Base-by-base conservation (phyloP, 495 filamentous ascomycete genomes). In the Podospora sp. region DNA sequence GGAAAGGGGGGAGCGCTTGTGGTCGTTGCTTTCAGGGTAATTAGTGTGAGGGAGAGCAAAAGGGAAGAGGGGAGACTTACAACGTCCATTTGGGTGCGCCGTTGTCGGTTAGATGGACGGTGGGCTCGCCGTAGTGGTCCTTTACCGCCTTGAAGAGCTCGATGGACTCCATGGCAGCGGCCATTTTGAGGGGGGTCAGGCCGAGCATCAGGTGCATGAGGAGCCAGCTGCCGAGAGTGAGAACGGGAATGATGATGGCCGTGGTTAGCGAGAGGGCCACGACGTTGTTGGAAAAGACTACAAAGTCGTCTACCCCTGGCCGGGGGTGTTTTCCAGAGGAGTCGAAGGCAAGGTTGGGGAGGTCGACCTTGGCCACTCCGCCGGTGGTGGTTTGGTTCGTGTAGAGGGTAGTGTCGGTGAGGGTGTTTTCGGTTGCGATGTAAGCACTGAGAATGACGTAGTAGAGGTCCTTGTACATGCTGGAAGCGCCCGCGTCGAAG, bases 361-460 rank as follows among this genome's bases (percentile, higher is more conserved):
- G 22, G 53, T 57, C 21, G 21, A 24, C 1, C 26, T 57, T 27
- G 53, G 20, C 16, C 1, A 46, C 40, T 2, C 16, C 40, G 5
- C 40, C 40, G 2, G 40, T 46, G 40, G 16, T 18, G 40, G 40
- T 14, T 46, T 46, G 40, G 40, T 18, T 46, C 40, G 40, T 2
- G 22, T 57, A 57, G 16, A 57, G 53, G 7, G 53, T 57, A 9
- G 53, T 57, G 22, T 57, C 53, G 22, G 53, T 57, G 53, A 57
- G 53, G 22, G 53, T 57, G 20, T 57, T 57, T 21, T 26, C 53
- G 5, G 53, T 57, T 6, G 53, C 53, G 26, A 57, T 57, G 53
- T 57, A 57, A 9, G 53, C 7, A 9, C 22, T 26, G 16, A 57
- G 26, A 21, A 57, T 27, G 53, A 57, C 12, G 18, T 27, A 21